A percentile compares a stretch with the other conserved stretches of the same genome.
Conservation (phyloP, 768 basidiomycete species). For the Phylloporus sp. region DNA sequence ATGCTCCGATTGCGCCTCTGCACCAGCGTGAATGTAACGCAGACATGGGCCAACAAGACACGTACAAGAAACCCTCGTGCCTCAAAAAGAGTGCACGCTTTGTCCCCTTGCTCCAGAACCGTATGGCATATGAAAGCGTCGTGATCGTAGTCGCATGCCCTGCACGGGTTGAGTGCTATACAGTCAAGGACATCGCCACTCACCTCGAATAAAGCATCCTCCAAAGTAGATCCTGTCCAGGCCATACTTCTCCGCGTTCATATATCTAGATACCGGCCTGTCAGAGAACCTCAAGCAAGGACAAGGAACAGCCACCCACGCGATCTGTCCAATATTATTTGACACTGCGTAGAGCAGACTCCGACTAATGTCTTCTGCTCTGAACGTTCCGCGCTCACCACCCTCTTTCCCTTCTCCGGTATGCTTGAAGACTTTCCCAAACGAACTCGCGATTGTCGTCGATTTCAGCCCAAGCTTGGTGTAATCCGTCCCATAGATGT, state of each 20-base stretch:
- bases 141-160: slow-evolving; percentile 97
- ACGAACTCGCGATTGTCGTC: slow-evolving; percentile 95
- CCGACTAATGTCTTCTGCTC: slow-evolving; percentile 89
- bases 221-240: slow-evolving; percentile 98
- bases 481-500: slow-evolving; percentile 99
- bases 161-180: slow-evolving; percentile 29
- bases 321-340: slow-evolving; percentile 99
- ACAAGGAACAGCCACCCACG: slow-evolving; percentile 53
- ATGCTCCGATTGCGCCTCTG: slow-evolving; percentile 93
- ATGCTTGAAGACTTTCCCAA: slow-evolving; percentile 97
- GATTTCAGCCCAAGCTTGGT: slow-evolving; percentile 93
- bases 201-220: slow-evolving; percentile 97
- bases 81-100: slow-evolving; percentile 95
- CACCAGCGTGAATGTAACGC: slow-evolving; percentile 3
- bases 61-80: slow-evolving; percentile 96
- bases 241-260: slow-evolving; percentile 99
- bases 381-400: slow-evolving; percentile 67
- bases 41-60: slow-evolving; percentile 19
- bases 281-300: slow-evolving; percentile 10
- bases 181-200: slow-evolving; percentile 20
- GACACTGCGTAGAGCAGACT: slow-evolving; percentile 94
- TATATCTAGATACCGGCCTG: slow-evolving; percentile 46
- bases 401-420: slow-evolving; percentile 41
- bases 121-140: slow-evolving; percentile 96
- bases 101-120: slow-evolving; percentile 98